Evolutionary conservation across 306 rosid genomes (phyloP).

Genomic region (Gastrolobium villosum): DNA sequence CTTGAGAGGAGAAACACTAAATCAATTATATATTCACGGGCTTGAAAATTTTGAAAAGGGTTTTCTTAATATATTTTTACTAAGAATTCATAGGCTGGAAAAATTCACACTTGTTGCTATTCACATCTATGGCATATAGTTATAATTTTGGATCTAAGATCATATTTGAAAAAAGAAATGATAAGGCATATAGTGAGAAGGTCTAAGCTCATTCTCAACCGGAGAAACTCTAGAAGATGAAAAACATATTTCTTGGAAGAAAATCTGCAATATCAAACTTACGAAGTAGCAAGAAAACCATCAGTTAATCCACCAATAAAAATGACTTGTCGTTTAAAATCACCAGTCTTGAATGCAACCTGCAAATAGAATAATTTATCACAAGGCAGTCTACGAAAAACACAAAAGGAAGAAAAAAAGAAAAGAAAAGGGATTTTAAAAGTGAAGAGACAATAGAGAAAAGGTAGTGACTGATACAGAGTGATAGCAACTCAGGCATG

Average conservation of each 20-base stretch:
- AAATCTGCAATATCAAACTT: conserved; percentile 46
- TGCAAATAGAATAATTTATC: conserved; percentile 49
- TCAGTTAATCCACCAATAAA: conserved; percentile 96
- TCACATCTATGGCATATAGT: conserved; percentile 10
- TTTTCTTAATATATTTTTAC: not conserved
- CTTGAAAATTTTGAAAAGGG: not conserved
- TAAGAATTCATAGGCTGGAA: not conserved
- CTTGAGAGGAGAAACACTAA: no score
- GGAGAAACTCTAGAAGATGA: conserved; percentile 18
- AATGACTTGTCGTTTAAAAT: conserved; percentile 86
- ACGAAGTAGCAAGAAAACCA: conserved; percentile 95
- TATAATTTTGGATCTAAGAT: not conserved
- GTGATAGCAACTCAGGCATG: not conserved
- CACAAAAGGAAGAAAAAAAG: not conserved
- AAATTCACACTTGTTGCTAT: not conserved
- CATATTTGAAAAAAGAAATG: conserved; percentile 19
- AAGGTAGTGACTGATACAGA: not conserved
- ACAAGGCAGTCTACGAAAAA: not conserved
- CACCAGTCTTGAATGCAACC: conserved; percentile 98
- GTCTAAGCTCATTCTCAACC: conserved; percentile 29
- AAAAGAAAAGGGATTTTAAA: not conserved
- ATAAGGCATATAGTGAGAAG: conserved; percentile 1
- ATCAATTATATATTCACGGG: not conserved
- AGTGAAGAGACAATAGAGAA: conserved; percentile 5
- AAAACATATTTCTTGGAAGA: conserved; percentile 22